Evolutionary conservation across 1,139 yeast species (phyloP).

Genomic region (Sugiyamaella novakii): DNA sequence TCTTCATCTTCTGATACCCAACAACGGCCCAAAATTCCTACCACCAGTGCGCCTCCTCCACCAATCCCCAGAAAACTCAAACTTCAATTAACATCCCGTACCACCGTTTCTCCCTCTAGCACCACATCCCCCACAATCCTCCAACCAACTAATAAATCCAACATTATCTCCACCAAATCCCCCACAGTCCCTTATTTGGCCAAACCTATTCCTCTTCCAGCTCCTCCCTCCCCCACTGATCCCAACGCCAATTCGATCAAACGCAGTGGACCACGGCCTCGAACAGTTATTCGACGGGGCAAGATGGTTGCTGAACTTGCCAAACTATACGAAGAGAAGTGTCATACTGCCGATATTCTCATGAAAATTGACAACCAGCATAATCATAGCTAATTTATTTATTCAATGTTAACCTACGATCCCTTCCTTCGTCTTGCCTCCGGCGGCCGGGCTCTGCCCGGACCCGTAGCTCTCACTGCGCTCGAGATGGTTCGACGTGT

Average conservation of each 20-base stretch:
- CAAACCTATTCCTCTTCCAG: conserved; percentile 13
- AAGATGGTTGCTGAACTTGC: conserved; percentile 42
- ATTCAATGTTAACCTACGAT: neutral
- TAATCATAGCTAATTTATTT: neutral
- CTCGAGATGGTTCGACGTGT: neutral
- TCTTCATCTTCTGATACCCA: conserved; percentile 8
- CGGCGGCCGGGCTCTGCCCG: conserved; percentile 16
- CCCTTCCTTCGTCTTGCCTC: conserved; percentile 3
- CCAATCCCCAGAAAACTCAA: conserved; percentile 23
- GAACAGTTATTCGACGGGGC: conserved; percentile 34
- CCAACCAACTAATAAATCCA: conserved; percentile 8
- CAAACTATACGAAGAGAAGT: conserved; percentile 38
- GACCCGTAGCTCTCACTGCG: conserved; percentile 1
- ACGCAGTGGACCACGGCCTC: conserved; percentile 25
- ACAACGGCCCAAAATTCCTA: neutral
- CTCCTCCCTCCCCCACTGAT: conserved; percentile 12
- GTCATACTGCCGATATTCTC: conserved; percentile 32
- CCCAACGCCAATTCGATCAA: neutral
- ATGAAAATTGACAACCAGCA: conserved; percentile 23
- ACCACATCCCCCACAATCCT: neutral
- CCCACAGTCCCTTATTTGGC: conserved; percentile 11
- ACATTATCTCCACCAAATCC: conserved; percentile 9
- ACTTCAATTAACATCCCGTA: neutral
- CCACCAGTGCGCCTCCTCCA: too few relatives aligned
- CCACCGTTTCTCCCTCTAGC: neutral